A percentile compares a stretch with the other conserved stretches of the same genome.
These are phyloP conservation scores for Penicillium freii DNA, from an alignment of 2,329 filamentous ascomycete species.

Conservation along the genomic window DNA sequence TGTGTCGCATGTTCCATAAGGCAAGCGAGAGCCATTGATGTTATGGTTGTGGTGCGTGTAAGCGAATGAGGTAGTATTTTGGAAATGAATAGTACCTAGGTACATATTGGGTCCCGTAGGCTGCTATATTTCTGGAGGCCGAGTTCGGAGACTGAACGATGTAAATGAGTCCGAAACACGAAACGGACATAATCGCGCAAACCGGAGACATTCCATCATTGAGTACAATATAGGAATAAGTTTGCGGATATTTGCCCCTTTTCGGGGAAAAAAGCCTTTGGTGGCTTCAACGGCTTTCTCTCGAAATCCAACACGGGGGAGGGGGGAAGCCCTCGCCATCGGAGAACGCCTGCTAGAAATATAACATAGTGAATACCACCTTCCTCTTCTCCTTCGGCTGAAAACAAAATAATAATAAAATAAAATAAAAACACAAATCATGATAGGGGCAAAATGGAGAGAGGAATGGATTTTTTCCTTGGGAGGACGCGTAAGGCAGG, in stretches of 20 bases:
- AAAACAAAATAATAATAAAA: neutral
- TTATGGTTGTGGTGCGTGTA: conserved; percentile 42
- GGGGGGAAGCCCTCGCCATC: neutral
- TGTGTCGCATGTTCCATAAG: conserved; percentile 33
- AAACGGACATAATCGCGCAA: conserved; percentile 1
- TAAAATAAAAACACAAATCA: conserved; percentile 1
- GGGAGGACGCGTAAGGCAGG: conserved; percentile 31
- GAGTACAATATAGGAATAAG: neutral
- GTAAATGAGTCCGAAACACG: neutral
- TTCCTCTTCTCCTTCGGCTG: conserved; percentile 8
- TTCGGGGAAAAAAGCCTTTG: neutral
- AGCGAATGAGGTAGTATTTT: conserved; percentile 19
- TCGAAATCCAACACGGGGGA: neutral
- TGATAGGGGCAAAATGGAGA: conserved; percentile 1
- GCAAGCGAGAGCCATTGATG: conserved; percentile 42
- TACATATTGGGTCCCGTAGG: neutral
- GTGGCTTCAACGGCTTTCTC: conserved; percentile 5
- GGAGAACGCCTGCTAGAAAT: neutral
- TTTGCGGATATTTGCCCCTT: neutral
- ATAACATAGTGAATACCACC: conserved; percentile 9
- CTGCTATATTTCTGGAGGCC: conserved; percentile 1
- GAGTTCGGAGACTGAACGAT: neutral
- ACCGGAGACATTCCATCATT: neutral
- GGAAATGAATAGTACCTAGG: neutral
- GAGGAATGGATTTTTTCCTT: conserved; percentile 5